A percentile compares a stretch with the other conserved stretches of the same genome.
These are phyloP conservation scores for Elsinoe batatas DNA, from an alignment of 2,329 filamentous ascomycete species.

Conservation along the genomic window DNA sequence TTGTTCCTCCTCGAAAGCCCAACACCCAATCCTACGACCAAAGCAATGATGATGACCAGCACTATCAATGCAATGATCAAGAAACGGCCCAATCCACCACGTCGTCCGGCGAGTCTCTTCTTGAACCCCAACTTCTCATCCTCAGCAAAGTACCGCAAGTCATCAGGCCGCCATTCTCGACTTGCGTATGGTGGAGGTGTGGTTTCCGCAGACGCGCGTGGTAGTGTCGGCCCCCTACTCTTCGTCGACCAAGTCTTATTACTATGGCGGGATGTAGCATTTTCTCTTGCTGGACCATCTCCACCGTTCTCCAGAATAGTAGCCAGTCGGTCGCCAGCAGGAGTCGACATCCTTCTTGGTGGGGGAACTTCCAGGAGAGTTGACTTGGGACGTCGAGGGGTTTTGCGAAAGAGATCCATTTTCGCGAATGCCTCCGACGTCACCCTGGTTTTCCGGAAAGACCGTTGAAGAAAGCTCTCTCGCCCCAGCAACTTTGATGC, in stretches of 20 bases:
- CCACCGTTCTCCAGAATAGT: conserved; percentile 29
- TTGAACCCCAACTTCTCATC: not conserved
- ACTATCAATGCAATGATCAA: conserved; percentile 30
- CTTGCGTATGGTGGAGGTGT: conserved; percentile 15
- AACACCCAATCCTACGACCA: conserved; percentile 33
- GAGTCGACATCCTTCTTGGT: conserved; percentile 34
- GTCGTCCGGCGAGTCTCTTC: not conserved
- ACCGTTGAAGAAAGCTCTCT: not conserved
- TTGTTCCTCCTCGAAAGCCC: conserved; percentile 23
- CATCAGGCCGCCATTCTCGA: conserved; percentile 10
- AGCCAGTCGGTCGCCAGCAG: conserved; percentile 33
- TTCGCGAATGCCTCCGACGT: not conserved
- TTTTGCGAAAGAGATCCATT: conserved; percentile 15
- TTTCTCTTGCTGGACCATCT: not conserved
- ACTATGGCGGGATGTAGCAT: conserved; percentile 5
- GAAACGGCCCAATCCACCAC: conserved; percentile 32
- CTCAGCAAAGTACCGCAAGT: not conserved
- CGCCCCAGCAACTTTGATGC: not conserved
- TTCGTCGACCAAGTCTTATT: not conserved
- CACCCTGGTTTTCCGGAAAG: not conserved
- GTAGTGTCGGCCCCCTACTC: not conserved
- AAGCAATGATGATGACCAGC: conserved; percentile 25
- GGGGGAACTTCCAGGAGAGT: conserved; percentile 19
- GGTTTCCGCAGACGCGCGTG: conserved; percentile 11
- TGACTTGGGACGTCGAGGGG: conserved; percentile 8